A percentile compares a stretch with the other conserved stretches of the same genome.
Conservation (phyloP, 768 basidiomycete genomes). For the Astraeus odoratus region DNA sequence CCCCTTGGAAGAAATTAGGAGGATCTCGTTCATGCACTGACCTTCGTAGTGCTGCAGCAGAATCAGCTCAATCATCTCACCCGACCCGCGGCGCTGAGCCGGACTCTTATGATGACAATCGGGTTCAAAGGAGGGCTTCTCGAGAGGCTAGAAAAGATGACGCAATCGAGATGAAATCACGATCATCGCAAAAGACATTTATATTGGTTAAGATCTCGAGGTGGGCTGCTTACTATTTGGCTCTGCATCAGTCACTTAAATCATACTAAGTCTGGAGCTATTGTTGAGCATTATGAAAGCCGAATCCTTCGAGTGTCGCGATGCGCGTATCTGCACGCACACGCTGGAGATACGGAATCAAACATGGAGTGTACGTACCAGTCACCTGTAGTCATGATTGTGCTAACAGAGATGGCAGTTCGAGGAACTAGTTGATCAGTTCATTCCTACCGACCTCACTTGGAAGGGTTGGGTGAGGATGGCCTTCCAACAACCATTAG, state of each 20-base stretch:
- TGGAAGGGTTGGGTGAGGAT: conserved; percentile 83
- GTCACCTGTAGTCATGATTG: conserved; percentile 1
- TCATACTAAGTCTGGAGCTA: conserved; percentile 49
- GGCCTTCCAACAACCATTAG: conserved; percentile 72
- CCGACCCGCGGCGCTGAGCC: conserved; percentile 12
- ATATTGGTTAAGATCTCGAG: conserved; percentile 71
- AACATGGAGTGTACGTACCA: conserved; percentile 65
- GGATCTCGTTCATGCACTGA: conserved; percentile 68
- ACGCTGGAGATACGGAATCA: conserved; percentile 77
- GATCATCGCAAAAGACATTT: conserved; percentile 80
- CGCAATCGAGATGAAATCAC: conserved; percentile 74
- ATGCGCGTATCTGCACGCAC: conserved; percentile 73
- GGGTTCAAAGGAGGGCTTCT: conserved; percentile 11
- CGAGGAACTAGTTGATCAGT: conserved; percentile 72
- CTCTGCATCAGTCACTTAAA: conserved; percentile 15
- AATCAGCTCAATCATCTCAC: conserved; percentile 17
- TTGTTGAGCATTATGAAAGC: conserved; percentile 75
- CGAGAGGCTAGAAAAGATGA: conserved; percentile 37
- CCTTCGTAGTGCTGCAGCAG: conserved; percentile 41
- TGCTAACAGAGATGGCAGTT: conserved; percentile 39
- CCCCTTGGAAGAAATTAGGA: conserved; percentile 43
- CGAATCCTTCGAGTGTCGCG: conserved; percentile 77
- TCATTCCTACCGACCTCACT: conserved; percentile 69
- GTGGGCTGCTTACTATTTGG: conserved; percentile 25
- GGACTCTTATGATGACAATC: conserved; percentile 16